Percentiles rank a stretch among this genome's conserved stretches.
These are phyloP conservation scores for Alternaria sp. DNA, from an alignment of 2,329 filamentous ascomycete species.

Conservation along the genomic window DNA sequence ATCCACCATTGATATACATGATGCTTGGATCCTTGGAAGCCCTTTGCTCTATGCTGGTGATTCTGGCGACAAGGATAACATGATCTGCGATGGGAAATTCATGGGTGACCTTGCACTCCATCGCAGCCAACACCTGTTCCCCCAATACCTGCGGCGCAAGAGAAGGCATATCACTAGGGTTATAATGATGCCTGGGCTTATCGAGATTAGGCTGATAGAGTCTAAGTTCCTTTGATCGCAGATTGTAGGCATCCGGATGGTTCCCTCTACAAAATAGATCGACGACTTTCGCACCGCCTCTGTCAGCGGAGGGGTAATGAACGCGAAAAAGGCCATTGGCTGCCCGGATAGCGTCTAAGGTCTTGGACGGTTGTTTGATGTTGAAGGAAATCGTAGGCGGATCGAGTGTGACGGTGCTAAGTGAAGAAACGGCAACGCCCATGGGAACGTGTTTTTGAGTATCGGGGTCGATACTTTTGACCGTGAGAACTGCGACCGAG, in stretches of 20 bases:
- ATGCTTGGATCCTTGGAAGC: conserved; percentile 16
- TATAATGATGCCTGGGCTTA: conserved; percentile 8
- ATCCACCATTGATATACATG: conserved; percentile 37
- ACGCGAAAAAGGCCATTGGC: conserved; percentile 54
- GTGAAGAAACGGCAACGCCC: conserved; percentile 65
- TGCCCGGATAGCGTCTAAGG: conserved; percentile 59
- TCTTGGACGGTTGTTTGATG: conserved; percentile 62
- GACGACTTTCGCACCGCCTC: conserved; percentile 36
- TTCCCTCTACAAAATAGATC: conserved; percentile 41
- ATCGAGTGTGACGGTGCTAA: conserved; percentile 63
- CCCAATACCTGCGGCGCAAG: conserved; percentile 24
- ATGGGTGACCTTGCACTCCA: conserved; percentile 45
- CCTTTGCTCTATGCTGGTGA: conserved; percentile 27
- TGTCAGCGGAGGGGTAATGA: conserved; percentile 53
- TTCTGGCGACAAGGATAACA: conserved; percentile 54
- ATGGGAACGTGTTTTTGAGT: conserved; percentile 25
- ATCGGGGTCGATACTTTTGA: conserved; percentile 23
- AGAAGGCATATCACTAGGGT: conserved; percentile 3
- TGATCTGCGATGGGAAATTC: conserved; percentile 55
- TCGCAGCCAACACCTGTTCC: conserved; percentile 28
- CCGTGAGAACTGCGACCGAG: conserved; percentile 63
- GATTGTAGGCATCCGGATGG: conserved; percentile 25
- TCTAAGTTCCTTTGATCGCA: conserved; percentile 15
- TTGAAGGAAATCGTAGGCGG: conserved; percentile 70
- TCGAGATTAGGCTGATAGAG: conserved; percentile 12